A percentile compares a stretch with the other conserved stretches of the same genome.
phyloP scores from a whole-genome alignment of 1,284 basidiomycete species.

The Ceratobasidium sp. region DNA sequence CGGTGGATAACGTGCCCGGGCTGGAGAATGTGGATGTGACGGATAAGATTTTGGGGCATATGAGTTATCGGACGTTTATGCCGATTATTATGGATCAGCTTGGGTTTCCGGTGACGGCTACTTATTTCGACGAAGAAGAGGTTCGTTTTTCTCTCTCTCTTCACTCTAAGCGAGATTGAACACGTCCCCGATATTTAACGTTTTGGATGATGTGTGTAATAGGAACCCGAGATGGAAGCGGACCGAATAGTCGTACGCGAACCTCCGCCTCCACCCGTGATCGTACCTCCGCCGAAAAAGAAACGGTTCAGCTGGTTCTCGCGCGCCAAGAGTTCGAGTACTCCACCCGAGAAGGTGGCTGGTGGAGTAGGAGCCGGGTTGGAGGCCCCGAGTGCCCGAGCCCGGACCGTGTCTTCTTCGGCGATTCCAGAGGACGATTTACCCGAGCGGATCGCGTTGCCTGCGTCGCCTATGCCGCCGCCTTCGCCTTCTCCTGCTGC shows the following conservation, averaged over 20 bases:
- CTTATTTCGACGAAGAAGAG: conserved; percentile 92
- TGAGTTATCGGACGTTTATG: conserved; percentile 95
- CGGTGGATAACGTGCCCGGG: conserved; percentile 83
- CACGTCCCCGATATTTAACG: conserved; percentile 39
- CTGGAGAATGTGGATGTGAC: conserved; percentile 95
- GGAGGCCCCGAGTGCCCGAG: conserved; percentile 66
- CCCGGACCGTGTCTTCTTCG: conserved; percentile 43
- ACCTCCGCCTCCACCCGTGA: conserved; percentile 51
- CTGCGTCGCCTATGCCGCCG: conserved; percentile 41
- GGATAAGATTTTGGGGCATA: conserved; percentile 92
- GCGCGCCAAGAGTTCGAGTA: conserved; percentile 61
- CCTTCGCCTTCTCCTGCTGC: too few species aligned
- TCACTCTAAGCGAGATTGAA: neutral
- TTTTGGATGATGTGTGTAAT: conserved; percentile 46
- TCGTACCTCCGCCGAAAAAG: conserved; percentile 61
- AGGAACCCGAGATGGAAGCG: conserved; percentile 83
- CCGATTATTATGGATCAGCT: conserved; percentile 90
- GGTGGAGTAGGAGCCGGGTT: conserved; percentile 54
- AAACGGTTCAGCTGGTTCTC: conserved; percentile 72
- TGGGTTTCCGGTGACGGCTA: conserved; percentile 91
- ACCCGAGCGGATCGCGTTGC: conserved; percentile 51
- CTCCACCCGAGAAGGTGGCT: conserved; percentile 55
- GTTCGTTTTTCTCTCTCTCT: conserved; percentile 64
- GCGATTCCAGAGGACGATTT: conserved; percentile 48
- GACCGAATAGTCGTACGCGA: conserved; percentile 77